Conservation (phyloP, 2,329 filamentous ascomycete genomes). For the Corinectria fuckeliana region DNA sequence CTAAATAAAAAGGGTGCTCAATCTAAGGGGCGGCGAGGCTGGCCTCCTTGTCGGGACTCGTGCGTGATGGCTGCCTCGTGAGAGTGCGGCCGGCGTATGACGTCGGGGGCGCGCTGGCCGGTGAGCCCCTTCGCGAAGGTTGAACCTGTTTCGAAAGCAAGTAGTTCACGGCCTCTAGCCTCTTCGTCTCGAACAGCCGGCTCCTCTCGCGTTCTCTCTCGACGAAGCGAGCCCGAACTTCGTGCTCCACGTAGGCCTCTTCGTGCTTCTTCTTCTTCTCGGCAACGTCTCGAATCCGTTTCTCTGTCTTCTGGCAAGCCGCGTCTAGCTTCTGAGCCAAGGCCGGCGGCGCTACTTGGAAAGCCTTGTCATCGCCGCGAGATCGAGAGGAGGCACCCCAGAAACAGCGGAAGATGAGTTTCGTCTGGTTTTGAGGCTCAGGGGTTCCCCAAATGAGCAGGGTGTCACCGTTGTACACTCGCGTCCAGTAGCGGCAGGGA, state of each 20-base stretch:
- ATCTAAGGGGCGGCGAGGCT: slow-evolving; percentile 12
- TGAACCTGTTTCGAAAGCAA: slow-evolving; percentile 41
- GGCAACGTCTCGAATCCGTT: slow-evolving; percentile 47
- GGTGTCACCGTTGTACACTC: slow-evolving; percentile 77
- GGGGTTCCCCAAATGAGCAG: slow-evolving; percentile 72
- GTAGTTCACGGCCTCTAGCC: slow-evolving; percentile 53
- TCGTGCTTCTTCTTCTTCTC: slow-evolving; percentile 50
- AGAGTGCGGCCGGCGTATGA: slow-evolving; percentile 23
- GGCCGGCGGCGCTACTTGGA: slow-evolving; percentile 46
- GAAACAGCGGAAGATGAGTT: slow-evolving; percentile 59
- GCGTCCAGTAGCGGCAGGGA: slow-evolving; percentile 68
- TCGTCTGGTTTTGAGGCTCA: slow-evolving; percentile 49
- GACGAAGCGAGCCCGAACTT: slow-evolving; percentile 49
- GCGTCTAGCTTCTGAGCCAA: slow-evolving; percentile 56
- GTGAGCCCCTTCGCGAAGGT: slow-evolving; percentile 40
- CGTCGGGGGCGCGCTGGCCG: slow-evolving; percentile 34
- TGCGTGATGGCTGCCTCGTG: slow-evolving; percentile 26
- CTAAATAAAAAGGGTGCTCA: too few species aligned
- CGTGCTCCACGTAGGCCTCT: slow-evolving; percentile 54
- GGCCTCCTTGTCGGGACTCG: slow-evolving; percentile 33
- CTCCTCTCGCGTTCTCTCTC: slow-evolving; percentile 57
- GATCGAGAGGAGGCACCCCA: slow-evolving; percentile 61
- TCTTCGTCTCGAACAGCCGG: slow-evolving; percentile 55
- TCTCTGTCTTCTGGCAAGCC: slow-evolving; percentile 54
- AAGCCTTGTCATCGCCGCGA: slow-evolving; percentile 40